Conservation (phyloP, 306 rosid genomes). For the Comarum palustre region DNA sequence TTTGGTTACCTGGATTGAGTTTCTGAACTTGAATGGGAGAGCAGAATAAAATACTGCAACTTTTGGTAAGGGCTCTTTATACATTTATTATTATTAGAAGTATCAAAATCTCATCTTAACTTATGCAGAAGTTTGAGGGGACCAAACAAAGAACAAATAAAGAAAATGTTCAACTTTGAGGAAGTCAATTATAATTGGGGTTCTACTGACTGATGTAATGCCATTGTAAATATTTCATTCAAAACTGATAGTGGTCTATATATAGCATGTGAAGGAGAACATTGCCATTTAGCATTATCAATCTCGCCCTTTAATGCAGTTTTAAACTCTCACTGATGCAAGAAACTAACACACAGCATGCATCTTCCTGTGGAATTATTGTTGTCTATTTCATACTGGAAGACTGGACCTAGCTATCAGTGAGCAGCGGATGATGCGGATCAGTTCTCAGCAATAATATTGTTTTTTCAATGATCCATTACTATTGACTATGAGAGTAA, state of each 20-base stretch:
- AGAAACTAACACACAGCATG: background rate
- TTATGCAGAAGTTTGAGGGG: slow-evolving; percentile 49
- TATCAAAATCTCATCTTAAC: background rate
- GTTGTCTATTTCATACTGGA: no score
- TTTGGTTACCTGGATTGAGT: background rate
- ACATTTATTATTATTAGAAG: background rate
- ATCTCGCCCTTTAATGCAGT: background rate
- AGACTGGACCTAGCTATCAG: no score
- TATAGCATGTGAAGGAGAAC: background rate
- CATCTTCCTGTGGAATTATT: background rate
- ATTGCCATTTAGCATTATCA: background rate
- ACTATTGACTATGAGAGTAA: no score
- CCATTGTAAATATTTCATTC: background rate
- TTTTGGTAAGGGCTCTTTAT: slow-evolving; percentile 26
- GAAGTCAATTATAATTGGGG: no score
- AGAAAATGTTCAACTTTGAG: slow-evolving; percentile 39
- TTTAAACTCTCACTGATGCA: background rate
- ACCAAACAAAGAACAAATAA: slow-evolving; percentile 52
- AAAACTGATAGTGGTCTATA: background rate
- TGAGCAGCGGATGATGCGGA: no score
- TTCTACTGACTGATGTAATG: no score
- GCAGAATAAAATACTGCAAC: slow-evolving; percentile 11
- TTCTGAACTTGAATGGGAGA: slow-evolving; percentile 1
- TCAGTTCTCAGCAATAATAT: no score
- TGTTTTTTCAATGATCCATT: no score